Evolutionary conservation across 176 grass and related monocot genomes (phyloP).

Genomic region (Bolboschoenus planiculmis): DNA sequence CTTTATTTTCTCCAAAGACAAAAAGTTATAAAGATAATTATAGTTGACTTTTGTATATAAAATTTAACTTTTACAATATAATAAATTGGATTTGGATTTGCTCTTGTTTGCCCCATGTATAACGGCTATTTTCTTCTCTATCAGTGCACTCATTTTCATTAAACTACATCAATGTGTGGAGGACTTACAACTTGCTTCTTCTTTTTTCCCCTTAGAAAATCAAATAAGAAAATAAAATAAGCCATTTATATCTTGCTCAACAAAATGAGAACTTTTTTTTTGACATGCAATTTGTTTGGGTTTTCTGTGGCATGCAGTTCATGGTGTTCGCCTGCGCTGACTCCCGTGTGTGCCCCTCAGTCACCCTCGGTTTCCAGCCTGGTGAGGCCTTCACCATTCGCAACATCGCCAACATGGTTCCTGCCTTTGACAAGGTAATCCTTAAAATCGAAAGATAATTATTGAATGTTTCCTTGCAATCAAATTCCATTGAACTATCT

Average conservation of each 20-base stretch:
- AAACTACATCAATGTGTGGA: constrained; percentile 1
- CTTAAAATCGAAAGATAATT: background rate
- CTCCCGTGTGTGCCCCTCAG: constrained; percentile 69
- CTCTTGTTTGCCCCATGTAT: background rate
- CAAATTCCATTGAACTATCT: background rate
- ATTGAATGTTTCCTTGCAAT: background rate
- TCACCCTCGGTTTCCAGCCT: constrained; percentile 53
- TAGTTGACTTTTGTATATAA: background rate
- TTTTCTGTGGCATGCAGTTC: constrained; percentile 51
- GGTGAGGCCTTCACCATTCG: constrained; percentile 78
- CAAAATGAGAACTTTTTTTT: background rate
- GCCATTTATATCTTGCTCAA: background rate
- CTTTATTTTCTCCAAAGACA: background rate
- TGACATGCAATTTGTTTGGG: background rate
- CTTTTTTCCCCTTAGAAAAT: background rate
- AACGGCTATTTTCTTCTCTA: background rate
- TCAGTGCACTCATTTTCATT: background rate
- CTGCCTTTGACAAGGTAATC: constrained; percentile 60
- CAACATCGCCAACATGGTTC: constrained; percentile 61
- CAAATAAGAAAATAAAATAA: background rate
- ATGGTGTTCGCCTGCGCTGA: constrained; percentile 86
- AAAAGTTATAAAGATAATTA: background rate
- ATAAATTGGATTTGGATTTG: background rate
- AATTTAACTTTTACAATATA: background rate
- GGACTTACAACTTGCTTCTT: constrained; percentile 4